Evolutionary conservation across 1,139 yeast genomes (phyloP), one percentile per base, ranked within the genome.

Genomic region (Candida buenavistaensis): DNA sequence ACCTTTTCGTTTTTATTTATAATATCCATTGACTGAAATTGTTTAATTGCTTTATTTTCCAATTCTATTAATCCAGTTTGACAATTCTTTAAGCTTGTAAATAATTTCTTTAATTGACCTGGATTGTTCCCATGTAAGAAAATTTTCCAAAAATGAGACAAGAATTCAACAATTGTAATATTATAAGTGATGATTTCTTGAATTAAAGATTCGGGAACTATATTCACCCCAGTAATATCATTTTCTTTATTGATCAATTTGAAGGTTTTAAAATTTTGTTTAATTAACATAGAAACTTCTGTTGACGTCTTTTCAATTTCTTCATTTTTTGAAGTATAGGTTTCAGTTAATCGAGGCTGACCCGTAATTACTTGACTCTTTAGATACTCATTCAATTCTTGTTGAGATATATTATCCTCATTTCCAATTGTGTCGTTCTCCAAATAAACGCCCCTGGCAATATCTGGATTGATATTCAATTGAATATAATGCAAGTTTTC

Each of bases 401-500:
- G 51, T 8, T 51, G 38, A 14, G 62, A 31, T 11, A 30, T 27
- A 17, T 17, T 17, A 4, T 35, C 33, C 7, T 15, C 23, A 5
- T 14, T 15, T 8, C 23, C 29, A 13, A 29, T 33, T 5, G 28
- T 32, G 8, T 30, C 36, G 9, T 32, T 31, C 11, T 26, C 31
- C 26, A 26, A 35, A 11, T 37, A 42, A n/a, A 46, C 41, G 32
- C 51, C 48, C 32, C 52, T 53, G 10, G 40, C 29, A 20, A 30
- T 26, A 30, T 30, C 33, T 14, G 57, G 43, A 30, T 73, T 75
- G 32, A 84, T 62, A 43, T 78, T 69, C 32, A 88, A 70, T 48
- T 76, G 75, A 12, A 84, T 74, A 45, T 75, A 81, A 35, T 75
- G 78, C 4, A 77, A 67, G 3, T 61, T 61, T 14, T 65, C 64